These are phyloP conservation scores for Rhizoctonia solani DNA, from an alignment of 1,284 basidiomycete genomes.

Conservation along the genomic window DNA sequence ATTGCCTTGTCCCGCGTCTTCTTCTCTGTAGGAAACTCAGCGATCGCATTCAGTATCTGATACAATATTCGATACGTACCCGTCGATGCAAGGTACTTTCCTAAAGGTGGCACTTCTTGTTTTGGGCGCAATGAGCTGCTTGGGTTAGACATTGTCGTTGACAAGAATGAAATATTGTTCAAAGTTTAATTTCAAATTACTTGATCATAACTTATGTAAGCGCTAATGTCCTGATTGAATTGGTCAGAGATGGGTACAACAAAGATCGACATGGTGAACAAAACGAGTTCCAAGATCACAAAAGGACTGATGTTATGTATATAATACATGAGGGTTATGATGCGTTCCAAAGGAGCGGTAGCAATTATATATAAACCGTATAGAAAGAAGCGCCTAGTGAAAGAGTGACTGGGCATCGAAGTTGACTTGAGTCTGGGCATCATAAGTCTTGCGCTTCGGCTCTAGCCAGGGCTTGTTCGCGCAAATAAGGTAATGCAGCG, in stretches of 20 bases:
- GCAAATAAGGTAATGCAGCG: conserved; percentile 16
- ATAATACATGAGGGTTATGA: background rate
- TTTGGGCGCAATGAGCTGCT: background rate
- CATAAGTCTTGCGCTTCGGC: background rate
- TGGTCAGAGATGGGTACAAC: conserved; percentile 6
- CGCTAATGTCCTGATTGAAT: background rate
- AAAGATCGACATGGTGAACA: background rate
- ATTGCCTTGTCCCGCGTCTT: conserved; percentile 87
- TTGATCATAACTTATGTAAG: background rate
- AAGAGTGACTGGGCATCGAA: background rate
- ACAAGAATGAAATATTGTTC: background rate
- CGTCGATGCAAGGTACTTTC: conserved; percentile 88
- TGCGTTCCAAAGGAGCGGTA: background rate
- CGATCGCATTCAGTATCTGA: conserved; percentile 1
- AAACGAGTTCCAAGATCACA: background rate
- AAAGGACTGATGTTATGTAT: background rate
- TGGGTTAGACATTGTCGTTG: conserved; percentile 8
- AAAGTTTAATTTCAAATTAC: conserved; percentile 34
- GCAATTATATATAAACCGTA: background rate
- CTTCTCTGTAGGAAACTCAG: conserved; percentile 63
- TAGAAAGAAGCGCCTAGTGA: background rate
- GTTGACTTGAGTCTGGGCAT: background rate
- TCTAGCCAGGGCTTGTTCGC: background rate
- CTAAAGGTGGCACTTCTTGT: conserved; percentile 57
- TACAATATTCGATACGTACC: conserved; percentile 55